Base-by-base conservation (phyloP, 1,139 yeast species). In the Candida dubliniensis region DNA sequence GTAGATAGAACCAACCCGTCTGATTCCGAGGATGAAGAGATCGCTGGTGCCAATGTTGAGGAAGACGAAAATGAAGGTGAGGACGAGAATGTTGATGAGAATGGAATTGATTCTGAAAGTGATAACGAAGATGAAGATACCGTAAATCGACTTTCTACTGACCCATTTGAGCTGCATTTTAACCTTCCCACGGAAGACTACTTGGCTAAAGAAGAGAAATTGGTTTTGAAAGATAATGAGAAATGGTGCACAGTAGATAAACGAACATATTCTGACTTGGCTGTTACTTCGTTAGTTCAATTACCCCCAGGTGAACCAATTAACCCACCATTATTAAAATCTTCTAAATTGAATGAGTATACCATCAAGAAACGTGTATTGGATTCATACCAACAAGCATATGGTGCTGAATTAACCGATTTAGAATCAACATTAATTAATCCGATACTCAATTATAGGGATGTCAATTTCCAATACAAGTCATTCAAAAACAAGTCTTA, bases 101-200 rank as follows among this genome's bases (percentile, higher is more conserved):
- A 66, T 38, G 71, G 63, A 2, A 18, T 18, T 18, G 23, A 4
- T 3, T 18, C 23, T 18, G 73, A 65, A 38, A 66, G 57, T 8
- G 66, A 59, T 8, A 69, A 58, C 7, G 67, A 60, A 8, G 70
- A 62, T 8, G 66, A 55, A 2, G 71, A 64, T 9, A 56, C 13
- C 54, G 53, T 9, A 2, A 47, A 49, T 14, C 52, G 51, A 7
- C 34, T 53, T 31, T 40, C 41, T 10, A 37, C n/a, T 3, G 89
- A 84, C 61, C 88, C 96, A 0, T 90, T 86, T 55, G 89, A 87
- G 50, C 59, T 67, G 24, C 98, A 91, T 60, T 91, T 85, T 61
- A 86, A 84, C 42, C 64, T 69, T 26, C 71, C 64, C 1, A 34
- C 77, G 0, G 79, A 82, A 14, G 77, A 71, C 14, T 59, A 61